phyloP scores from a whole-genome alignment of 1,284 basidiomycete genomes.

The Malassezia restricta region DNA sequence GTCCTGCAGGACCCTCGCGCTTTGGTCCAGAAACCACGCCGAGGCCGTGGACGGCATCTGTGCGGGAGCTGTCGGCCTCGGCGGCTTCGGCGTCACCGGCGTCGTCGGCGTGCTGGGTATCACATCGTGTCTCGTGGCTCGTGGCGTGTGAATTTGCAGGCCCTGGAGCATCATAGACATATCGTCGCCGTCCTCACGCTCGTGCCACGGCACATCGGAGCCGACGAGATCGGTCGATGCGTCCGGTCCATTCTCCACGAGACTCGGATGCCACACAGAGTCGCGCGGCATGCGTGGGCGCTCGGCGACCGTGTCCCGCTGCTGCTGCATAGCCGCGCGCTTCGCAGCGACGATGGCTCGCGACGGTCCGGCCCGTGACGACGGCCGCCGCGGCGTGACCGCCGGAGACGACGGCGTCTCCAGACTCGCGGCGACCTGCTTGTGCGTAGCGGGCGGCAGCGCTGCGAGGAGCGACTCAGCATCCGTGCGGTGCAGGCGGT shows the following conservation, averaged over 20 bases:
- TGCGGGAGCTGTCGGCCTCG: background rate
- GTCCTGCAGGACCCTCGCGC: background rate
- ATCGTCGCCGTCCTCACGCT: background rate
- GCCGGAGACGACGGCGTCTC: conserved; percentile 48
- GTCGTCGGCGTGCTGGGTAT: background rate
- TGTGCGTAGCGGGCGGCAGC: conserved; percentile 61
- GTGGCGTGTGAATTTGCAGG: background rate
- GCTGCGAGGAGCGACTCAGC: conserved; percentile 57
- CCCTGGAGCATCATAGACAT: background rate
- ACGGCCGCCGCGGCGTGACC: conserved; percentile 10
- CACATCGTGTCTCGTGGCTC: background rate
- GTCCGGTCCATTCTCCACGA: conserved; percentile 9
- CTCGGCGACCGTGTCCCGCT: conserved; percentile 7
- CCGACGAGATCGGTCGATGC: conserved; percentile 7
- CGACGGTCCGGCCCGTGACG: conserved; percentile 18
- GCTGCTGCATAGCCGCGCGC: conserved; percentile 26
- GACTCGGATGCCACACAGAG: conserved; percentile 14
- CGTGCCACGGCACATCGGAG: background rate
- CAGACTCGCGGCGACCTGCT: conserved; percentile 70
- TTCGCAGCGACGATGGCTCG: conserved; percentile 40
- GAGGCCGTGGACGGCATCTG: background rate
- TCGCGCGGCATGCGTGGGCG: conserved; percentile 13
- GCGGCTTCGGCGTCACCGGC: background rate
- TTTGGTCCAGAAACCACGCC: background rate
- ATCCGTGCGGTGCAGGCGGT: conserved; percentile 61